These are phyloP conservation scores for Rhodotorula kratochvilovae DNA, from an alignment of 768 basidiomycete genomes.

Conservation along the genomic window DNA sequence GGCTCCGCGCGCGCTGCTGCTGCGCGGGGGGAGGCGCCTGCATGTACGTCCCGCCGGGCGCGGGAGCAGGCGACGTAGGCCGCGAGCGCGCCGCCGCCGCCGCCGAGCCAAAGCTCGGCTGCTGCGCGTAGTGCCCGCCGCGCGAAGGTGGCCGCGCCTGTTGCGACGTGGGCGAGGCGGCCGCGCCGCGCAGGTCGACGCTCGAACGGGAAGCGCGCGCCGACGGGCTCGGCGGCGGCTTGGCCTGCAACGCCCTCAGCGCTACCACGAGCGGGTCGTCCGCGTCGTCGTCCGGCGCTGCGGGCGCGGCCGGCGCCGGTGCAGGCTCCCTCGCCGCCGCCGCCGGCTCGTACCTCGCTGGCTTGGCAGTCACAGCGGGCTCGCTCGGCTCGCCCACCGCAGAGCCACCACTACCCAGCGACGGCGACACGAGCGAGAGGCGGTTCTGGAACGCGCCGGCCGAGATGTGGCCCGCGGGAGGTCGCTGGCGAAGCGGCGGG, in stretches of 20 bases:
- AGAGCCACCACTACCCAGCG: conserved; percentile 27
- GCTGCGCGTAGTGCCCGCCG: conserved; percentile 2
- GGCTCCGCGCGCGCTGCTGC: not conserved
- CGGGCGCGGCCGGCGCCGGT: conserved; percentile 26
- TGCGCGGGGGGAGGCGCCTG: conserved; percentile 28
- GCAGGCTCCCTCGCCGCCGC: not conserved
- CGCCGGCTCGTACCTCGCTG: conserved; percentile 36
- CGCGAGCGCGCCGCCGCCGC: not conserved
- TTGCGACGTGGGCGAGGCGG: conserved; percentile 16
- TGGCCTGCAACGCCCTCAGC: conserved; percentile 55
- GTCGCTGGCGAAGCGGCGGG: not conserved
- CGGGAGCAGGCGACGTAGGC: conserved; percentile 44
- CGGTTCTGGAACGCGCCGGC: conserved; percentile 35
- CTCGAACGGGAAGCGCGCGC: conserved; percentile 11
- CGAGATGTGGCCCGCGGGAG: conserved; percentile 23
- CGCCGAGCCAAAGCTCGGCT: conserved; percentile 5
- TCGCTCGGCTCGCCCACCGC: not conserved
- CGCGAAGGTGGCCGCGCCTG: conserved; percentile 13
- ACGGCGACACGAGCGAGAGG: conserved; percentile 7
- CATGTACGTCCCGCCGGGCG: conserved; percentile 38
- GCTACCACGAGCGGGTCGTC: conserved; percentile 38
- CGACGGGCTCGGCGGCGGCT: conserved; percentile 62
- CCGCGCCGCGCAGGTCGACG: not conserved
- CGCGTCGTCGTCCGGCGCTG: conserved; percentile 41
- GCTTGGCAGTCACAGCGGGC: not conserved